Evolutionary conservation across 768 basidiomycete genomes (phyloP).

Genomic region (Pluteus cervinus): DNA sequence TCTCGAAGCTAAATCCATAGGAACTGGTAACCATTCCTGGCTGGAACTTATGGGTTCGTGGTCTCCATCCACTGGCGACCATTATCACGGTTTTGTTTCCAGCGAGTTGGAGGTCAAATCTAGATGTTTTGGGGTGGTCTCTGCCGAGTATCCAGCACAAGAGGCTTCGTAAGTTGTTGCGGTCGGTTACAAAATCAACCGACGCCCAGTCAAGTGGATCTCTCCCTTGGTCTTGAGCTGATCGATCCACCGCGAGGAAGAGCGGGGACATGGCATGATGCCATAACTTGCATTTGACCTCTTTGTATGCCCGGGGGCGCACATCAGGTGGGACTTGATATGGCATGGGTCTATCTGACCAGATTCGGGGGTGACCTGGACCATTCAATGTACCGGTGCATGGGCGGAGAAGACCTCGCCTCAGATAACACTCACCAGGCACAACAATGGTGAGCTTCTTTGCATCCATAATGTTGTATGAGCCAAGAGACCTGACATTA

Average conservation of each 20-base stretch:
- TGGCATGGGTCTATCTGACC: conserved; percentile 25
- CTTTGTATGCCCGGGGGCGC: conserved; percentile 46
- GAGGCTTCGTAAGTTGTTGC: conserved; percentile 62
- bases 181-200: conserved; percentile 52
- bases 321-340: conserved; percentile 49
- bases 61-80: no score
- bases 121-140: conserved; percentile 58
- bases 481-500: conserved; percentile 21
- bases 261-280: conserved; percentile 42
- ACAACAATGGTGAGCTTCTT: conserved; percentile 33
- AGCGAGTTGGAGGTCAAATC: conserved; percentile 64
- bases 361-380: not conserved
- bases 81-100: no score
- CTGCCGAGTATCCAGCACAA: conserved; percentile 46
- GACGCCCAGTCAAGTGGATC: conserved; percentile 34
- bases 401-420: no score
- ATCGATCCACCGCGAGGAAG: conserved; percentile 52
- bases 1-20: conserved; percentile 62
- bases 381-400: no score
- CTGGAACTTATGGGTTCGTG: no score
- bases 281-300: conserved; percentile 45
- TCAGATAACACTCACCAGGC: conserved; percentile 35
- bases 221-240: conserved; percentile 23
- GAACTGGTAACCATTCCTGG: conserved; percentile 30
- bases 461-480: conserved; percentile 40